Evolutionary conservation across 345 rosid species (phyloP).

Genomic region (thale cress (Arabidopsis thaliana)): TAIR10.1 NC_003076.8:26033501-26034000

Average conservation of each 20-base stretch:
- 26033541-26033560: conserved; percentile 47
- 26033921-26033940: conserved; percentile 32
- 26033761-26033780: conserved; percentile 15
- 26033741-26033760: background rate
- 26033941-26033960: conserved; percentile 9
- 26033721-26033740: conserved; percentile 12
- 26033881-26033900: conserved; percentile 42
- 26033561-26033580: conserved; percentile 51
- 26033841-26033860: conserved; percentile 36
- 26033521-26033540: conserved; percentile 50
- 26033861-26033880: conserved; percentile 43
- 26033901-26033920: conserved; percentile 44
- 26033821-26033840: conserved; percentile 16
- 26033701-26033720: background rate
- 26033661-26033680: conserved; percentile 45
- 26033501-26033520: conserved; percentile 45
- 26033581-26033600: conserved; percentile 63
- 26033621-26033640: conserved; percentile 67
- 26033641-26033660: conserved; percentile 49
- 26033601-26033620: conserved; percentile 70
- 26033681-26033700: conserved; percentile 14
- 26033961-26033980: conserved; percentile 23
- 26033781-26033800: conserved; percentile 27
- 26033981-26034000: background rate
- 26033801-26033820: conserved; percentile 34